Base-by-base conservation (phyloP, 208 protist genomes). In the Trypanosoma cruzi region DNA sequence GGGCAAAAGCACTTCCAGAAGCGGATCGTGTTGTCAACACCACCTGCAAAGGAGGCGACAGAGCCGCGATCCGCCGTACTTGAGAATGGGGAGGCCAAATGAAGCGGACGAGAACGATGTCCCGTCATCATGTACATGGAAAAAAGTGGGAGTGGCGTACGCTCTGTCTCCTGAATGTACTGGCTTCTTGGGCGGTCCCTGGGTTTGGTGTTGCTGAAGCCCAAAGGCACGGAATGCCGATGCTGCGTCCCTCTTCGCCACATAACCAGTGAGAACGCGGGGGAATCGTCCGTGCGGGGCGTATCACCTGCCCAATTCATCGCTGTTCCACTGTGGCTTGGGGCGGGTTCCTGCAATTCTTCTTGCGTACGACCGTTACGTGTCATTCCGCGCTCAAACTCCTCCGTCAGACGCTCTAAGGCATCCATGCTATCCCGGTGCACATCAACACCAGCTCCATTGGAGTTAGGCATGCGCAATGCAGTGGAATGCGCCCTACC, bases 1-100 rank as follows among this genome's bases (percentile, higher is more conserved):
- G 76, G 57, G 32, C 36, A 61, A 46, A 95, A 95, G 48, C 86
- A 77, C 18, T 75, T 75, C 89, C 89, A 95, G 68, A 95, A 91
- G 10, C 89, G 79, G 49, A 95, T 83, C 20, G 85, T 92, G 72
- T 75, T 75, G 65, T 92, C 89, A 6, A 74, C 80, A 16, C 84
- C 89, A 22, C 82, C 85, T 0, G 89, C 83, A 31, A 83, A 61
- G 29, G 89, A 94, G 31, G 86, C 86, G 60, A 88, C 76, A 54
- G 73, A 88, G 36, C 89, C 82, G 24, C 56, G 55, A 57, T 82
- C 68, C 14, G 71, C 58, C 14, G 79, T 80, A 49, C 79, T 73
- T 34, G 60, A 31, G 57, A 89, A 92, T 20, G 89, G 89, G 8
- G 81, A 65, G 20, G 78, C 73, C 28, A 90, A 54, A 32, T 89